Base-by-base conservation (phyloP, 1,139 yeast genomes). In the Kazachstania sp. region DNA sequence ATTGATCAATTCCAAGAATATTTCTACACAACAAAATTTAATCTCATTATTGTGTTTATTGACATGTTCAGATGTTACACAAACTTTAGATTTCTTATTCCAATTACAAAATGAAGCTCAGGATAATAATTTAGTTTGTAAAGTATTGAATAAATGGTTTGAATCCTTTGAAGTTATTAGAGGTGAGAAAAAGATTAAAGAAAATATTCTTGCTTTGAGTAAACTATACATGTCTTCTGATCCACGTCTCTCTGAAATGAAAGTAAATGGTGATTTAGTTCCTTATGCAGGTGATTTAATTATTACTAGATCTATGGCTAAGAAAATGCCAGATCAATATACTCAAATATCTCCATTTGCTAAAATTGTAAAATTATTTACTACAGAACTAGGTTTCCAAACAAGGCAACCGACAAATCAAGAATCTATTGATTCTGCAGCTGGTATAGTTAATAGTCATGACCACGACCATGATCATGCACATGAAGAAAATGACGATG, bases 271-370 rank as follows among this genome's bases (percentile, higher is more conserved):
- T 4, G 95, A 88, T 51, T 70, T 82, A 12, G 72, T 84, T 19
- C 83, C 86, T 0, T 76, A 80, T 52, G 67, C 68, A 18, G 66
- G 69, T 16, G 73, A 78, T 29, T 75, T 79, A 34, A 88, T 90
- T 39, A 68, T 87, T 8, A 92, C 97, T 0, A 74, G 98, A 57
- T 86, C 97, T 0, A 84, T 81, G 81, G 79, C 95, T 2, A 79
- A 77, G 55, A 66, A 71, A n/a, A 73, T 78, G 75, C 84, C 86
- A 0, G 77, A 80, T 45, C 67, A 71, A 52, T 84, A 73, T 55
- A 78, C 86, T 0, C 80, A 75, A 57, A 73, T 87, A 1, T 71
- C 90, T 0, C 86, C 88, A 0, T 75, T 83, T 15, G 72, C 75
- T 40, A 88, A 87, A 61, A 86, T 90, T 36, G 62, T 88, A 46